These are phyloP conservation scores for Colletotrichum chlorophyti DNA, from an alignment of 2,329 filamentous ascomycete species.

Conservation along the genomic window DNA sequence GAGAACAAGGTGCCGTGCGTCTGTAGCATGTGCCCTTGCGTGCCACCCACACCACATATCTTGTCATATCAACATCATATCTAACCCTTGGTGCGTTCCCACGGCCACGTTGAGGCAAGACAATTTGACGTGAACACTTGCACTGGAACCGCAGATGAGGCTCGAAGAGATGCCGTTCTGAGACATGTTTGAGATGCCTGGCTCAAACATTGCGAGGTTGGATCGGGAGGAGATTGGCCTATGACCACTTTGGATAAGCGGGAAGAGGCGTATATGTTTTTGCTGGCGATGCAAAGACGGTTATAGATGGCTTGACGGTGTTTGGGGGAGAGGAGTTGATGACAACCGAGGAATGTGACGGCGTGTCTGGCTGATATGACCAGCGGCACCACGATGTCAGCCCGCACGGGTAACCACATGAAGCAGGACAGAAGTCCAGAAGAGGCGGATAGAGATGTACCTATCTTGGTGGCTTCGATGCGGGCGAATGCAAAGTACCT, in stretches of 20 bases:
- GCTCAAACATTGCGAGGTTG: not conserved
- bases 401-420: constrained; percentile 13
- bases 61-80: not conserved
- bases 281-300: too few relatives aligned
- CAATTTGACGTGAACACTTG: constrained; percentile 13
- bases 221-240: not conserved
- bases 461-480: too few relatives aligned
- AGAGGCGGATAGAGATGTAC: not conserved
- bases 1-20: not conserved
- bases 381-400: too few relatives aligned
- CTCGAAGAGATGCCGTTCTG: constrained; percentile 21
- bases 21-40: not conserved
- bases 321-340: not conserved
- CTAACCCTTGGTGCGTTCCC: not conserved
- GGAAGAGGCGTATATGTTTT: constrained; percentile 6
- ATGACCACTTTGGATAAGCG: not conserved
- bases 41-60: constrained; percentile 16
- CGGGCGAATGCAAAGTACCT: accelerated
- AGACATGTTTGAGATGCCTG: constrained; percentile 10
- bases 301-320: too few relatives aligned
- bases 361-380: too few relatives aligned
- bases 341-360: not conserved
- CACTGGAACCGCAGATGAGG: constrained; percentile 8
- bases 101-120: constrained; percentile 17
- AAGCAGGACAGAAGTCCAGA: not conserved